Percentiles rank a stretch among this genome's conserved stretches.
Evolutionary conservation across 148 eudicot genomes (phyloP).

Genomic region (Camellia lanceoleosa): DNA sequence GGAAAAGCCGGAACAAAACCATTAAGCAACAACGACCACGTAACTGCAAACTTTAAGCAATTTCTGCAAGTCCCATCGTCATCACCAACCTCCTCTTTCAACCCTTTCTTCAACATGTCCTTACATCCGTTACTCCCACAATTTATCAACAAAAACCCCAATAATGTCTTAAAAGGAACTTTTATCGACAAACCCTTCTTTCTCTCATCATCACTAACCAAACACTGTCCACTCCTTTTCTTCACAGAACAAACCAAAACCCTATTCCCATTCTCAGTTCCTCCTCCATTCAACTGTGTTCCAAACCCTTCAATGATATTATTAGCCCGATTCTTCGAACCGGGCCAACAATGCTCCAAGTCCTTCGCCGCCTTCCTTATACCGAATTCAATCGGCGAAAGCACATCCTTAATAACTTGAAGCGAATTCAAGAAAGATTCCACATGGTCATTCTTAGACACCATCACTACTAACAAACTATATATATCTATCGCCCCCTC

Average conservation of each 20-base stretch:
- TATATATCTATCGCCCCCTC: background rate
- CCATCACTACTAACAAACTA: conserved; percentile 29
- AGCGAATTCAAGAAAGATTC: conserved; percentile 71
- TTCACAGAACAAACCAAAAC: conserved; percentile 23
- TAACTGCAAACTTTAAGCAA: conserved; percentile 74
- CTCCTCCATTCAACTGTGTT: conserved; percentile 18
- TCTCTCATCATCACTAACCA: conserved; percentile 54
- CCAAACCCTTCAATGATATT: conserved; percentile 28
- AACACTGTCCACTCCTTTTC: conserved; percentile 30
- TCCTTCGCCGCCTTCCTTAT: conserved; percentile 71
- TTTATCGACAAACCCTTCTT: conserved; percentile 52
- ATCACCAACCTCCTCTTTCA: conserved; percentile 39
- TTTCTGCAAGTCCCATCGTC: conserved; percentile 56
- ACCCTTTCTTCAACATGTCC: conserved; percentile 31
- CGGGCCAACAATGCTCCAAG: conserved; percentile 70
- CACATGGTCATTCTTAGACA: conserved; percentile 62
- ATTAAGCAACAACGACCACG: conserved; percentile 64
- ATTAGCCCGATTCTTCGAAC: conserved; percentile 30
- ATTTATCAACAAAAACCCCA: conserved; percentile 44
- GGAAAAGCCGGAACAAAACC: conserved; percentile 71
- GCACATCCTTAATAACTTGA: conserved; percentile 57
- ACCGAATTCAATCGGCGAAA: conserved; percentile 72
- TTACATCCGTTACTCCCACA: conserved; percentile 34
- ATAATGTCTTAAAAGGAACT: conserved; percentile 53
- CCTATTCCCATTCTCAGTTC: conserved; percentile 26